Evolutionary conservation across 1,284 basidiomycete species (phyloP).

Genomic region (Farysia itapuensis): DNA sequence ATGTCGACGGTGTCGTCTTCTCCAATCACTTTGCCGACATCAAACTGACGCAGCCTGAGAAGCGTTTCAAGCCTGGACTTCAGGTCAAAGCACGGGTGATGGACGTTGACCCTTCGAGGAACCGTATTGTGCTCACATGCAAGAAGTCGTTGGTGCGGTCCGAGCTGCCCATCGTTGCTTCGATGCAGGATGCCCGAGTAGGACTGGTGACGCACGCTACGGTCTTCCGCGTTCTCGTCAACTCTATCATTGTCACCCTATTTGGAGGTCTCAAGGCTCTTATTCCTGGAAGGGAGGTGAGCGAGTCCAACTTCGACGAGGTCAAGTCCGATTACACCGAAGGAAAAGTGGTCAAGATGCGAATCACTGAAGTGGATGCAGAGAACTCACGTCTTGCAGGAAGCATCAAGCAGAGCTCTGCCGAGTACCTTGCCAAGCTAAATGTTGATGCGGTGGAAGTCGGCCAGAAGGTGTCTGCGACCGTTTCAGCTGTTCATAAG

Average conservation of each 20-base stretch:
- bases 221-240: conserved; percentile 63
- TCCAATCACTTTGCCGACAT: conserved; percentile 89
- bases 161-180: conserved; percentile 65
- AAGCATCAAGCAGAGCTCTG: conserved; percentile 77
- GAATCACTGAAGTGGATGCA: conserved; percentile 73
- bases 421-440: conserved; percentile 48
- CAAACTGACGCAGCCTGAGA: conserved; percentile 69
- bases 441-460: conserved; percentile 52
- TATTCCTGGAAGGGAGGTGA: conserved; percentile 64
- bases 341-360: conserved; percentile 77
- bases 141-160: conserved; percentile 90
- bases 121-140: conserved; percentile 81
- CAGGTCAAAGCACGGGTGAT: conserved; percentile 88
- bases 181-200: conserved; percentile 69
- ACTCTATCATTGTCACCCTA: conserved; percentile 52
- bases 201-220: conserved; percentile 81
- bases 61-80: conserved; percentile 82
- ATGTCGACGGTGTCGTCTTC: conserved; percentile 82
- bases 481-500: conserved; percentile 48
- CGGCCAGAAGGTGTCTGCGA: conserved; percentile 52
- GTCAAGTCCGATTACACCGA: conserved; percentile 71
- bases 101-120: conserved; percentile 76
- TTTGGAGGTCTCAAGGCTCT: conserved; percentile 86
- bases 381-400: conserved; percentile 73
- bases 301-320: conserved; percentile 37